phyloP scores from a whole-genome alignment of 2,329 filamentous ascomycete genomes.

The Microdochium nivale region DNA sequence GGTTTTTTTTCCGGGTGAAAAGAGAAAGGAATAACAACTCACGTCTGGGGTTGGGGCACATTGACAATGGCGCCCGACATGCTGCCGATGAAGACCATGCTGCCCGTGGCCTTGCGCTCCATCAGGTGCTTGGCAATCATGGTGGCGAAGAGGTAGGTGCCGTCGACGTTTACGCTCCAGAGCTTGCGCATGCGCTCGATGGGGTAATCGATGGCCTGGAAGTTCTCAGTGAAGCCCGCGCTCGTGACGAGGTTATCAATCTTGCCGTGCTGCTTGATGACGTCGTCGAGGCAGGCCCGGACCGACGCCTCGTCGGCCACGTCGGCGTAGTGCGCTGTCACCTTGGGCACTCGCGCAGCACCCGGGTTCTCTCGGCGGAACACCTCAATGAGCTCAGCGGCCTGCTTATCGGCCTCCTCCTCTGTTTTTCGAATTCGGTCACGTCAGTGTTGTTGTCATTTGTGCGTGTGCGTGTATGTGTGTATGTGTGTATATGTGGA shows the following conservation, averaged over 20 bases:
- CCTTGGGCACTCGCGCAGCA: conserved; percentile 62
- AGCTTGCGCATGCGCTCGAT: conserved; percentile 87
- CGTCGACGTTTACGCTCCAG: conserved; percentile 88
- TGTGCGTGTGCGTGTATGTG: neutral
- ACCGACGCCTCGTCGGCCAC: conserved; percentile 77
- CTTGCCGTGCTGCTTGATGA: conserved; percentile 64
- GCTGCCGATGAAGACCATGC: conserved; percentile 90
- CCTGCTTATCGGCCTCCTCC: conserved; percentile 75
- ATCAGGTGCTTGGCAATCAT: conserved; percentile 83
- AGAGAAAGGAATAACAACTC: conserved; percentile 16
- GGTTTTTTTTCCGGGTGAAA: neutral
- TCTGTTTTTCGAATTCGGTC: conserved; percentile 35
- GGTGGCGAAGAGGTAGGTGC: conserved; percentile 82
- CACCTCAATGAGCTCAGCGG: conserved; percentile 61
- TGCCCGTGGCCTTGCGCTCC: conserved; percentile 68
- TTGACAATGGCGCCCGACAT: conserved; percentile 95
- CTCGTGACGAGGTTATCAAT: conserved; percentile 91
- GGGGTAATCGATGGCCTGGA: conserved; percentile 83
- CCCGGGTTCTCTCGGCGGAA: conserved; percentile 76
- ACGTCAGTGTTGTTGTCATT: conserved; percentile 8
- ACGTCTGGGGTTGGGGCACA: conserved; percentile 84
- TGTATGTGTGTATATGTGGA: conserved; percentile 2
- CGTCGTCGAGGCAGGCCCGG: conserved; percentile 60
- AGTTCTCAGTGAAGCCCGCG: conserved; percentile 96
- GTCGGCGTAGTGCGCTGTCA: conserved; percentile 86